A percentile compares a stretch with the other conserved stretches of the same genome.
These are phyloP conservation scores for Wickerhamiella nectarea DNA, from an alignment of 805 yeast genomes.

Conservation along the genomic window DNA sequence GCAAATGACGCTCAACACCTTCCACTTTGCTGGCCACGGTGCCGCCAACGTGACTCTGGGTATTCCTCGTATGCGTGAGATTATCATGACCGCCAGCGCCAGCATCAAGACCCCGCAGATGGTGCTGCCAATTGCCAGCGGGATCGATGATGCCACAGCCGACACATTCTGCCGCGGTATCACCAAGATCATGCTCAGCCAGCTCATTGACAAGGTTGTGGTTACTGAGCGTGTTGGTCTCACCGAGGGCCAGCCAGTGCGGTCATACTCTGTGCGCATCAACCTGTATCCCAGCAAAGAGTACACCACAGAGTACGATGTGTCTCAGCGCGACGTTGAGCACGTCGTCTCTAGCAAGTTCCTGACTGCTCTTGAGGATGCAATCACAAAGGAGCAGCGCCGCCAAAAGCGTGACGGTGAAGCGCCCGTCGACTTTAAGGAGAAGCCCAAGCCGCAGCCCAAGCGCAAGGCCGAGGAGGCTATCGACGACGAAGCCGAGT, in stretches of 20 bases:
- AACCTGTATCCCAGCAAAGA: slow-evolving; percentile 63
- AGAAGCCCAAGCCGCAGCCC: slow-evolving; percentile 29
- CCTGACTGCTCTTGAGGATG: slow-evolving; percentile 54
- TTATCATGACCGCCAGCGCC: slow-evolving; percentile 97
- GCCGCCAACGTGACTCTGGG: slow-evolving; percentile 99
- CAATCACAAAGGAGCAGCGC: slow-evolving; percentile 67
- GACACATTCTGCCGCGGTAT: slow-evolving; percentile 87
- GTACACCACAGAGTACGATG: slow-evolving; percentile 80
- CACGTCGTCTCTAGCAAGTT: slow-evolving; percentile 45
- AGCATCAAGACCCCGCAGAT: slow-evolving; percentile 97
- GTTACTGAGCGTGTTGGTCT: slow-evolving; percentile 83
- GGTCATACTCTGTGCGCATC: slow-evolving; percentile 65
- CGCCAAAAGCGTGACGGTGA: slow-evolving; percentile 47
- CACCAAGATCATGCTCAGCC: slow-evolving; percentile 71
- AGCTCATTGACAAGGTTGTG: slow-evolving; percentile 68
- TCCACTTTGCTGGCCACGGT: slow-evolving; percentile 99
- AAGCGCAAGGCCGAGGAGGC: slow-evolving; percentile 35
- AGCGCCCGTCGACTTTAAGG: slow-evolving; percentile 29
- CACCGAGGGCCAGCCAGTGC: slow-evolving; percentile 35
- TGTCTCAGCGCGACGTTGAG: slow-evolving; percentile 67
- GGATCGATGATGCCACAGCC: slow-evolving; percentile 75
- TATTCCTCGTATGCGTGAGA: slow-evolving; percentile 99
- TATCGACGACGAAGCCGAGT: slow-evolving; percentile 32
- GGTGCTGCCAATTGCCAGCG: slow-evolving; percentile 74
- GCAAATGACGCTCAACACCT: slow-evolving; percentile 93